Percentiles rank a stretch among this genome's conserved stretches.
These are phyloP conservation scores for Halophytophthora polymorphica DNA, from an alignment of 352 stramenopile genomes.

Conservation along the genomic window DNA sequence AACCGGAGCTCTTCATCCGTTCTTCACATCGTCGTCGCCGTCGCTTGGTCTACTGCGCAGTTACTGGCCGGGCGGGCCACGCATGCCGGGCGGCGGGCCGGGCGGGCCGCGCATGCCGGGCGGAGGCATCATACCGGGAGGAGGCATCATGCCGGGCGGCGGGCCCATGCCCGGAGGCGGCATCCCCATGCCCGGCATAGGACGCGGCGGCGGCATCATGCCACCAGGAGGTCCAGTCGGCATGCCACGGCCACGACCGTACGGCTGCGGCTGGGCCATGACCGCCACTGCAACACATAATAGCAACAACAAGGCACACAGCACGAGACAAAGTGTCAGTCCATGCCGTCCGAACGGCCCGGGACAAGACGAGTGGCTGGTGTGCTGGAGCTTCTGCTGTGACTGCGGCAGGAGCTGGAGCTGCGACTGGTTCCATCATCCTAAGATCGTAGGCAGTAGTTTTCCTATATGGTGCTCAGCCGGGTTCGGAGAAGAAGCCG, in stretches of 20 bases:
- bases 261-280: slow-evolving; percentile 77
- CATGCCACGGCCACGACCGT: slow-evolving; percentile 76
- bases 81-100: slow-evolving; percentile 52
- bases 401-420: neutral
- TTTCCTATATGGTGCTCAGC: slow-evolving; percentile 52
- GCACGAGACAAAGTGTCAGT: slow-evolving; percentile 7
- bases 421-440: slow-evolving; percentile 59
- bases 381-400: neutral
- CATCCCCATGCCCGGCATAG: slow-evolving; percentile 62
- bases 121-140: slow-evolving; percentile 65
- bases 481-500: slow-evolving; percentile 71
- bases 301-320: neutral
- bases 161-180: slow-evolving; percentile 63
- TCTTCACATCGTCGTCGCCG: slow-evolving; percentile 1
- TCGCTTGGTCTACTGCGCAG: slow-evolving; percentile 6
- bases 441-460: slow-evolving; percentile 86
- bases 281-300: slow-evolving; percentile 49
- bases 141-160: slow-evolving; percentile 64
- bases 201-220: slow-evolving; percentile 63
- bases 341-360: slow-evolving; percentile 2
- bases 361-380: neutral
- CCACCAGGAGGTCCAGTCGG: slow-evolving; percentile 41
- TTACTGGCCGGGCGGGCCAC: slow-evolving; percentile 72
- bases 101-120: slow-evolving; percentile 57
- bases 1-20: slow-evolving; percentile 1